Base-by-base conservation (phyloP, 805 yeast species). In the Ogataea nitratoaversa region DNA sequence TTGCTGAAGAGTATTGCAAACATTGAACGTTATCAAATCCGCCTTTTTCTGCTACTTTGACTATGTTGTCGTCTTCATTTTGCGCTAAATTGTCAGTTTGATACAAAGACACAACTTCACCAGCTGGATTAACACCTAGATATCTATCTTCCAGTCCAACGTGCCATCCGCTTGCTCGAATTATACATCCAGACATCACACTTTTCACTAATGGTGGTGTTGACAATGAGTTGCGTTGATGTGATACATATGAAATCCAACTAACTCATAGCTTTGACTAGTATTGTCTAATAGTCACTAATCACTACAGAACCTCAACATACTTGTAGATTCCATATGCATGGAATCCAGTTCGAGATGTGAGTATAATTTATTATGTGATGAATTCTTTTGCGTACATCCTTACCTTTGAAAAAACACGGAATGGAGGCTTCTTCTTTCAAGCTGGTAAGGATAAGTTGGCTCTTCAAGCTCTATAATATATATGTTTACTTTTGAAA, bases 31-130 rank as follows among this genome's bases (percentile, higher is more conserved):
- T 74, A 27, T 78, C 84, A 56, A 86, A 82, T 8, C 87, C 89
- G 20, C 74, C 69, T 42, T 78, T 67, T 8, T 76, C 74, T 35
- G 62, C 62, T n/a, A 77, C 51, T 49, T 75, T 80, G 17, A 65
- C 53, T 16, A 84, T 66, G 9, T 74, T 77, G 35, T 74, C 74
- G 37, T 78, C 82, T 8, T 72, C 68, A 39, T 54, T 41, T 7
- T 40, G 30, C 2, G 58, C 43, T 11, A 57, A 54, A 24, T 67
- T 66, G 46, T 72, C 65, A 0, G 84, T 78, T 46, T 74, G 76
- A 53, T 81, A 82, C 9, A 85, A 68, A 0, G 82, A 65, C 2
- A 87, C 81, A 50, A 84, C 91, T 56, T 89, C 96, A 2, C 95
- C 81, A 22, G 85, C 71, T 2, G 95, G 93, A 47, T 78, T 82